These are phyloP conservation scores for Phytopythium ostracodes DNA, from an alignment of 352 stramenopile genomes.

Conservation along the genomic window DNA sequence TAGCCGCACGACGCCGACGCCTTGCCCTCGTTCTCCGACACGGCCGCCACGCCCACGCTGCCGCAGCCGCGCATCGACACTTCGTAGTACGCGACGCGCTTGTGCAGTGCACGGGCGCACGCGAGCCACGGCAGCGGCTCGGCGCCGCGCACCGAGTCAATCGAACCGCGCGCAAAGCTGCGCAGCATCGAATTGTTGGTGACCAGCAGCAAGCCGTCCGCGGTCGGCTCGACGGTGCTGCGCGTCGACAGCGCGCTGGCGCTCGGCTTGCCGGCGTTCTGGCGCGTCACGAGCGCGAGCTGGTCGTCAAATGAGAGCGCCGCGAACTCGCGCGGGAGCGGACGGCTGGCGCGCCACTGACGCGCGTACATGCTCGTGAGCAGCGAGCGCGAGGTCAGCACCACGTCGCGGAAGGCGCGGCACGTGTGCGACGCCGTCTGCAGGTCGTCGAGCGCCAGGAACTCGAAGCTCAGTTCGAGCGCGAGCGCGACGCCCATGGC, in stretches of 20 bases:
- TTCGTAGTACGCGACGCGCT: slow-evolving; percentile 73
- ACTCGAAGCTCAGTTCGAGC: slow-evolving; percentile 74
- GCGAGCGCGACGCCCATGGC: slow-evolving; percentile 33
- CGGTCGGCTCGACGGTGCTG: slow-evolving; percentile 34
- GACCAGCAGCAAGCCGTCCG: slow-evolving; percentile 42
- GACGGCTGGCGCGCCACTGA: slow-evolving; percentile 36
- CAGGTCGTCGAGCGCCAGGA: slow-evolving; percentile 54
- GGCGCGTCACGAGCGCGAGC: slow-evolving; percentile 28
- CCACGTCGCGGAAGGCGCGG: slow-evolving; percentile 51
- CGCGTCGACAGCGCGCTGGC: slow-evolving; percentile 49
- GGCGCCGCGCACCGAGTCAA: slow-evolving; percentile 72
- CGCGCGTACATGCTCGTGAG: slow-evolving; percentile 56
- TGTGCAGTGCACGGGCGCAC: slow-evolving; percentile 48
- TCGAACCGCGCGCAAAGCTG: slow-evolving; percentile 53
- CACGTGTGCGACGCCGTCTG: slow-evolving; percentile 40
- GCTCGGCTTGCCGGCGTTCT: slow-evolving; percentile 20
- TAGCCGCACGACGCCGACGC: slow-evolving; percentile 29
- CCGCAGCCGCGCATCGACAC: slow-evolving; percentile 66
- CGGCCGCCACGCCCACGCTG: slow-evolving; percentile 69
- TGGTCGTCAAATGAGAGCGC: slow-evolving; percentile 37
- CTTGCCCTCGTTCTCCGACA: slow-evolving; percentile 31
- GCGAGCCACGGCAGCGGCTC: slow-evolving; percentile 45
- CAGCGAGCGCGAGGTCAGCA: slow-evolving; percentile 37
- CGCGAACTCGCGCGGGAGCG: slow-evolving; percentile 33
- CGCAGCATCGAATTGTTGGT: slow-evolving; percentile 85